phyloP scores from a whole-genome alignment of 163 green algal genomes.

The Coccomyxa subellipsoidea region DNA sequence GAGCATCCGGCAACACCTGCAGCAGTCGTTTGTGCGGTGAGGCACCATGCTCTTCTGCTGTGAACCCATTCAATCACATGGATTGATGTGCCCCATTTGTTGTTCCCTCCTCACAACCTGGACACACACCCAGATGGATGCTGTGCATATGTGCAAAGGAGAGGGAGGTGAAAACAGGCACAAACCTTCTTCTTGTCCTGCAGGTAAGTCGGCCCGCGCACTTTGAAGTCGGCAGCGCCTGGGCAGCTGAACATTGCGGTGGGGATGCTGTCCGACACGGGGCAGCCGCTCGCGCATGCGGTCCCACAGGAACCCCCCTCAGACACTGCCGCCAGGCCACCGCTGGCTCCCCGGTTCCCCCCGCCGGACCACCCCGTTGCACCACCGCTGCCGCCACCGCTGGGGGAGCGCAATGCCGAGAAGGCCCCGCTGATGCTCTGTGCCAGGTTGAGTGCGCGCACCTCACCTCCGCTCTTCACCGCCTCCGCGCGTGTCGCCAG shows the following conservation, averaged over 20 bases:
- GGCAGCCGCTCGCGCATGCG: not conserved
- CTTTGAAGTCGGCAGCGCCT: conserved; percentile 25
- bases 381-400: not conserved
- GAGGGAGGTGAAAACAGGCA: not conserved
- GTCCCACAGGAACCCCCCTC: not conserved
- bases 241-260: conserved; percentile 22
- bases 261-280: conserved; percentile 22
- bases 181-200: conserved; percentile 34
- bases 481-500: not conserved
- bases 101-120: too few species aligned
- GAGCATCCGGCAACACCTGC: conserved; percentile 20
- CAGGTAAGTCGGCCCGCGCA: conserved; percentile 28
- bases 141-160: too few species aligned
- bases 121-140: too few species aligned
- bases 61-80: too few species aligned
- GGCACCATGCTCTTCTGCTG: too few species aligned
- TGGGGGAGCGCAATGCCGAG: not conserved
- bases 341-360: not conserved
- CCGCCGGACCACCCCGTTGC: not conserved
- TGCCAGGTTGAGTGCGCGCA: not conserved
- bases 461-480: not conserved
- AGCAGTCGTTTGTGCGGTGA: too few species aligned
- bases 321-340: not conserved
- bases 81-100: too few species aligned
- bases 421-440: conserved; percentile 4